Conservation (phyloP, 495 filamentous ascomycete genomes). For the Tuber borchii region DNA sequence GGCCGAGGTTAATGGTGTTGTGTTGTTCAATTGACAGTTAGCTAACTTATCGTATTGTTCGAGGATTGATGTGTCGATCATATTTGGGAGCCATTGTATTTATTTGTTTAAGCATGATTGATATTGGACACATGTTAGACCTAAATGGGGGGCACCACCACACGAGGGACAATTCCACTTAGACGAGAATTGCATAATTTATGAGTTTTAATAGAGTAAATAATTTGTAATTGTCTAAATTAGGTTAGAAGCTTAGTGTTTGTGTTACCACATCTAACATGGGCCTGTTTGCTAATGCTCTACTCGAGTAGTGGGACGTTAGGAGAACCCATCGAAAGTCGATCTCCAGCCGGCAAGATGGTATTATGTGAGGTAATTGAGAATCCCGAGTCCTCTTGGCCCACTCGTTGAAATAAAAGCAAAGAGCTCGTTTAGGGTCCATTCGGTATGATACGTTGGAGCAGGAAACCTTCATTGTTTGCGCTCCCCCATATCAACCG, state of each 20-base stretch:
- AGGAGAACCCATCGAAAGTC: too few species aligned
- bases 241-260: not conserved
- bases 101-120: not conserved
- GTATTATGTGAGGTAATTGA: not conserved
- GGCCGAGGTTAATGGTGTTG: not conserved
- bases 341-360: not conserved
- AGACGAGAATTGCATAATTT: not conserved
- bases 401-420: not conserved
- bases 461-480: not conserved
- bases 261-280: not conserved
- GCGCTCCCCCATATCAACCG: too few species aligned
- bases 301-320: too few species aligned
- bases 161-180: not conserved
- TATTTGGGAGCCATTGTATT: not conserved
- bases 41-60: not conserved
- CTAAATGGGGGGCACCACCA: not conserved
- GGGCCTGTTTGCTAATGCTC: not conserved
- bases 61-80: not conserved
- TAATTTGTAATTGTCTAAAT: not conserved
- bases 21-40: not conserved
- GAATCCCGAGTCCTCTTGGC: too few species aligned
- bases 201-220: not conserved
- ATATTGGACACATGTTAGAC: not conserved
- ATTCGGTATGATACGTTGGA: not conserved
- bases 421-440: not conserved